phyloP scores from a whole-genome alignment of 2,329 filamentous ascomycete genomes.

The Aspergillus hiratsukae region DNA sequence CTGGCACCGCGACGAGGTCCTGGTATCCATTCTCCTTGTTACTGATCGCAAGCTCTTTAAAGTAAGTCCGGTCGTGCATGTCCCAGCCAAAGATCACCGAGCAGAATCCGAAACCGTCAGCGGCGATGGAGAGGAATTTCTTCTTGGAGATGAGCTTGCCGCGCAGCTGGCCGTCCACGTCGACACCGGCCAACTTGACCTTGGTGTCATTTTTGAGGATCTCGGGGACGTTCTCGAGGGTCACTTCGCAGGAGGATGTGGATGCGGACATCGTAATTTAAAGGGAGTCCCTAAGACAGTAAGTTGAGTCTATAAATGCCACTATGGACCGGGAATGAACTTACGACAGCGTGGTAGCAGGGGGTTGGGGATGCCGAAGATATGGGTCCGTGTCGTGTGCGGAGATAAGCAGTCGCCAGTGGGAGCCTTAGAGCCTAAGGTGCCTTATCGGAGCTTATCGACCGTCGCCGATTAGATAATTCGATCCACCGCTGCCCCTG shows the following conservation, averaged over 20 bases:
- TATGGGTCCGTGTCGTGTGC: not conserved
- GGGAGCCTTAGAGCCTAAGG: not conserved
- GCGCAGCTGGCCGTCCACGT: constrained; percentile 80
- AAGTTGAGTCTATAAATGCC: not conserved
- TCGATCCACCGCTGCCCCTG: not conserved
- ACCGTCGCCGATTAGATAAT: not conserved
- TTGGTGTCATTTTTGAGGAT: constrained; percentile 67
- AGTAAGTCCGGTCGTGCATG: constrained; percentile 91
- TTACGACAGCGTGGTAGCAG: not conserved
- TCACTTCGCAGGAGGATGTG: constrained; percentile 32
- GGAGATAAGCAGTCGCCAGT: not conserved
- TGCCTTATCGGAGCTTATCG: not conserved
- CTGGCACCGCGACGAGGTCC: constrained; percentile 77
- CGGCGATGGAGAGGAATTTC: constrained; percentile 82
- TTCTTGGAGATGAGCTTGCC: constrained; percentile 90
- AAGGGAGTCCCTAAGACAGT: not conserved
- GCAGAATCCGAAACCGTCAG: constrained; percentile 85
- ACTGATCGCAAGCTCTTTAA: constrained; percentile 77
- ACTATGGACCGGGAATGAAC: not conserved
- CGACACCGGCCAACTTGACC: constrained; percentile 83
- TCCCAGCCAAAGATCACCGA: constrained; percentile 95
- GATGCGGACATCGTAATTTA: not conserved
- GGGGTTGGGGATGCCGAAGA: not conserved
- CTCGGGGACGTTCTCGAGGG: constrained; percentile 59
- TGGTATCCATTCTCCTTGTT: constrained; percentile 88